Base-by-base conservation (phyloP, 164 flowering plant genomes). In the Tetracentron sinense region DNA sequence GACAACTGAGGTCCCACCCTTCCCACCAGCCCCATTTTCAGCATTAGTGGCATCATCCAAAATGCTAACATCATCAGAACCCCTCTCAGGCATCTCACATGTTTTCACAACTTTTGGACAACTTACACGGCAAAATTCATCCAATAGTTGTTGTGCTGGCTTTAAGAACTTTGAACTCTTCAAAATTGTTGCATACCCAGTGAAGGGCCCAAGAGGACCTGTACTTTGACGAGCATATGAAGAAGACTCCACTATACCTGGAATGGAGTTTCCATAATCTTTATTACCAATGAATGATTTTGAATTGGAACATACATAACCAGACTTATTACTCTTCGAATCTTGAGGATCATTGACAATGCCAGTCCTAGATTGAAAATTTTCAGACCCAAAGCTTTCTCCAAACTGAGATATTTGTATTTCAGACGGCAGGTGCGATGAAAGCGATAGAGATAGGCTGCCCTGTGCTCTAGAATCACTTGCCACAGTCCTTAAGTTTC, bases 181-280 rank as follows among this genome's bases (percentile, higher is more conserved):
- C 22, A 92, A 66, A 58, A 92, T 86, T 1, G 90, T 79, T 28
- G 96, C 86, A 59, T 92, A 92, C 1, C 98, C 98, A 23, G 96
- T 92, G 69, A 92, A 92, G 5, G 98, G 98, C 50, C 98, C 98
- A 26, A 92, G 87, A 10, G 98, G 98, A 17, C 95, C 96, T 0
- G 70, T 66, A 35, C 33, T 62, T 7, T 80, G 69, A 25, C 74
- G 77, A 29, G 70, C 56, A 61, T 62, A 73, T 50, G 52, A 42
- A 12, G 85, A 72, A 42, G 72, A 47, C 20, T 78, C 77, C 25
- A 59, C 69, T 12, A 69, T 33, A 19, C 72, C 79, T 38, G 70
- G 75, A 42, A 75, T 44, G 14, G 73, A 72, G 63, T 70, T 80
- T 20, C 75, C 83, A 60, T 28, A 38, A 28, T 56, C 65, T 74